Evolutionary conservation across 1,139 yeast species (phyloP), one percentile per base, ranked within the genome.

Genomic region (Lodderomyces orthopsilosis): DNA sequence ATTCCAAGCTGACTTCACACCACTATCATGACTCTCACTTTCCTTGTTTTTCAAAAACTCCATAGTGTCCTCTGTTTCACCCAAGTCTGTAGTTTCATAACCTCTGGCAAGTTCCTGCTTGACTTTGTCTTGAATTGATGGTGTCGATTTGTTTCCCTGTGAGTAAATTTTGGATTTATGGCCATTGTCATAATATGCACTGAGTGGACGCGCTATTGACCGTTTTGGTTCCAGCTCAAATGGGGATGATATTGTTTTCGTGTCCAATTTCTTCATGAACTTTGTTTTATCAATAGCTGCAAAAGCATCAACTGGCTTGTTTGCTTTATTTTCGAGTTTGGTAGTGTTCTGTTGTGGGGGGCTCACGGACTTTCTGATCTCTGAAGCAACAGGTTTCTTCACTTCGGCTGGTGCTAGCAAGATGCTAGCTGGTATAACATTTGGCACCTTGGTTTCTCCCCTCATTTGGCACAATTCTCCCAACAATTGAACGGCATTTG

Each of bases 401-500:
- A 41, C 6, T 6, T 30, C 34, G 15, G 34, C 34, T 23, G 50
- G 46, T 38, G n/a, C n/a, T n/a, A 51, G 53, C 37, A 48, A 53
- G 6, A 66, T 66, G 37, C 68, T 60, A 41, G 58, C 61, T 37
- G 77, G 78, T 28, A 70, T 59, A 6, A 70, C 70, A 49, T 66
- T 74, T 1, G 94, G 93, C 18, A 80, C 69, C 14, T 75, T 72
- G 1, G 65, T 55, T 27, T 55, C 55, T 13, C 77, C 76, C 66
- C 77, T 74, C 79, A 85, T 78, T 35, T 74, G 62, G 50, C 87
- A 80, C 14, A 90, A 64, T 59, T 88, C 95, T 47, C 76, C 78
- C 47, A 87, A 61, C 22, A 91, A 79, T 56, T 85, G 91, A 41
- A 76, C 78, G 1, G 83, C 82, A 51, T 79, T 82, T 4, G 95